Conservation (phyloP, 2,329 filamentous ascomycete genomes). For the Neonectria magnoliae region DNA sequence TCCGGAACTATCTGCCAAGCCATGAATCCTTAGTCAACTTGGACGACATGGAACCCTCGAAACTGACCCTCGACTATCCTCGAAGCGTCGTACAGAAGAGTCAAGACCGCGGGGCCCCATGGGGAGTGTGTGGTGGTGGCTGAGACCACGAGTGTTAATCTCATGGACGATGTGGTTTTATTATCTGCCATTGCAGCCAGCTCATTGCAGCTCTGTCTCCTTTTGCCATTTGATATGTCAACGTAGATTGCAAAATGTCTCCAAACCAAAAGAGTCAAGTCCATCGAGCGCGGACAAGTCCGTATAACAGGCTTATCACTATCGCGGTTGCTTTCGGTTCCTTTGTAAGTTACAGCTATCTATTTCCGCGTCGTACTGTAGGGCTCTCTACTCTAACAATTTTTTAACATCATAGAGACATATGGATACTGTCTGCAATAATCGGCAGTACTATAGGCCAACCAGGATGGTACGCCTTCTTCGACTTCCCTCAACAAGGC, state of each 20-base stretch:
- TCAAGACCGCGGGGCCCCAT: not conserved
- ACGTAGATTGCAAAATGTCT: conserved; percentile 13
- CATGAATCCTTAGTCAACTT: not conserved
- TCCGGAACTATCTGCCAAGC: conserved; percentile 15
- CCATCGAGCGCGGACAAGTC: conserved; percentile 35
- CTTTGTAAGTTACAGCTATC: conserved; percentile 37
- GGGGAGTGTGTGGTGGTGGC: conserved; percentile 1
- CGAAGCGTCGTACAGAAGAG: not conserved
- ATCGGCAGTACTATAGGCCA: conserved; percentile 63
- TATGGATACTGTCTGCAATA: conserved; percentile 62
- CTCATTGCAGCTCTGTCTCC: not conserved
- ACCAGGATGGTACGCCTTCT: conserved; percentile 61
- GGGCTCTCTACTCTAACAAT: not conserved
- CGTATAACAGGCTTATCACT: conserved; percentile 49
- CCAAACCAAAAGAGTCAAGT: not conserved
- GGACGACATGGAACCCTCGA: not conserved
- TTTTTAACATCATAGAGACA: conserved; percentile 46
- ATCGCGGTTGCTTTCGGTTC: conserved; percentile 49
- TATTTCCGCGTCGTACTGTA: not conserved
- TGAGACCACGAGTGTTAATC: not conserved
- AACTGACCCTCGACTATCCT: not conserved
- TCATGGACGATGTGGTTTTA: not conserved
- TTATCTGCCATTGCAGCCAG: not conserved
- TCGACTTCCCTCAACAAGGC: conserved; percentile 55
- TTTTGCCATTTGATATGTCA: not conserved